Conservation (phyloP, 805 yeast species). For the Millerozyma acaciae region DNA sequence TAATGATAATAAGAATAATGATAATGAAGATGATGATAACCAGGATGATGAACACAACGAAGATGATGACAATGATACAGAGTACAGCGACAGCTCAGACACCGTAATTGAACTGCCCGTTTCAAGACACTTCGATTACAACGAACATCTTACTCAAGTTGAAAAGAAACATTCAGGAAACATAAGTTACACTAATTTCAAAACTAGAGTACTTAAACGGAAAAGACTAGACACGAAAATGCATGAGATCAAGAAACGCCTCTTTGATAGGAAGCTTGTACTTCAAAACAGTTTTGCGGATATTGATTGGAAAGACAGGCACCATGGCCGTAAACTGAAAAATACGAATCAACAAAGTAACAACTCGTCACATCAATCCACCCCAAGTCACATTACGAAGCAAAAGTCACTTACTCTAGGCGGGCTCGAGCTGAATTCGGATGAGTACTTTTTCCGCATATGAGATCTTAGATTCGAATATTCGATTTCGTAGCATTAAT, state of each 20-base stretch:
- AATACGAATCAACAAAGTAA: too few species aligned
- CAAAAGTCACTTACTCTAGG: too few species aligned
- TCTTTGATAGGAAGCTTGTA: slow-evolving; percentile 10
- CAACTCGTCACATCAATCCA: too few species aligned
- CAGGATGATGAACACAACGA: slow-evolving; percentile 8
- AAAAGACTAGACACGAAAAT: slow-evolving; percentile 2
- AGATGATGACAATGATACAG: slow-evolving; percentile 4
- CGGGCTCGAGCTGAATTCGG: too few species aligned
- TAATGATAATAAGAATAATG: slow-evolving; percentile 19
- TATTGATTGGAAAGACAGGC: slow-evolving; percentile 9
- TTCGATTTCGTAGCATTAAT: too few species aligned
- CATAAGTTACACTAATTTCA: slow-evolving; percentile 6
- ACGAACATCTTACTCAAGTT: slow-evolving; percentile 5
- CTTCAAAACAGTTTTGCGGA: slow-evolving; percentile 3
- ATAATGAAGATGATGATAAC: slow-evolving; percentile 21
- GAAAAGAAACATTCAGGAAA: slow-evolving; percentile 5
- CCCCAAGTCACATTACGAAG: too few species aligned
- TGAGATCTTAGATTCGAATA: too few species aligned
- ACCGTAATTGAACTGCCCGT: background rate
- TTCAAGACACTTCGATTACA: background rate
- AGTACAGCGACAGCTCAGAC: too few species aligned
- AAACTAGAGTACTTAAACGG: slow-evolving; percentile 4
- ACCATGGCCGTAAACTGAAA: too few species aligned
- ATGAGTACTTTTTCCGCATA: too few species aligned
- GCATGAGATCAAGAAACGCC: slow-evolving; percentile 3